These are phyloP conservation scores for Cupressus sempervirens DNA, from an alignment of 75 land plant species.

Conservation along the genomic window DNA sequence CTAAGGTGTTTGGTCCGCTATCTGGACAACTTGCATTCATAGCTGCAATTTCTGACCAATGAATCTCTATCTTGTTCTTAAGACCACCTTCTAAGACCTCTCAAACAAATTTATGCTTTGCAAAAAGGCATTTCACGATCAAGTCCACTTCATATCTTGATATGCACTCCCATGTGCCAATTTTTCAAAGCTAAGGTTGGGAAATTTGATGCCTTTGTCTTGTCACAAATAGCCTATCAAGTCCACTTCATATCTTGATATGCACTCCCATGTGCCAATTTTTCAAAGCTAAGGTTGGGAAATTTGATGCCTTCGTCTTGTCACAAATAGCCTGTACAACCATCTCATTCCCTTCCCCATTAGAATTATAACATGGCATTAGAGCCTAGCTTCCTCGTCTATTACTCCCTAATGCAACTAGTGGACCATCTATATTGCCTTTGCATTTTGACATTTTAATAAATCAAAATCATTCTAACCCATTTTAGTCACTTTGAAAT, in stretches of 20 bases:
- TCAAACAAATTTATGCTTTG: conserved; percentile 88
- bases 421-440: too few species aligned
- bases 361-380: too few species aligned
- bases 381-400: too few species aligned
- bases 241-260: conserved; percentile 51
- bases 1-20: conserved; percentile 40
- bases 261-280: conserved; percentile 75
- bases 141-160: conserved; percentile 59
- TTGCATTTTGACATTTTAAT: too few species aligned
- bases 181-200: conserved; percentile 43
- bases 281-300: conserved; percentile 42
- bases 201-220: conserved; percentile 74
- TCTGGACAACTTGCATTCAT: conserved; percentile 49
- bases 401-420: too few species aligned
- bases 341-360: conserved; percentile 5
- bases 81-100: conserved; percentile 67
- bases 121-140: conserved; percentile 78
- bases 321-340: conserved; percentile 23
- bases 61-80: conserved; percentile 80
- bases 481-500: too few species aligned
- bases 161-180: conserved; percentile 68
- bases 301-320: conserved; percentile 74
- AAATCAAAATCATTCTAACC: too few species aligned
- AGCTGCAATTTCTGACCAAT: conserved; percentile 77
- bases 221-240: conserved; percentile 59